These are phyloP conservation scores for Acanthamoeba lugdunensis DNA, from an alignment of 208 protist species.

Conservation along the genomic window DNA sequence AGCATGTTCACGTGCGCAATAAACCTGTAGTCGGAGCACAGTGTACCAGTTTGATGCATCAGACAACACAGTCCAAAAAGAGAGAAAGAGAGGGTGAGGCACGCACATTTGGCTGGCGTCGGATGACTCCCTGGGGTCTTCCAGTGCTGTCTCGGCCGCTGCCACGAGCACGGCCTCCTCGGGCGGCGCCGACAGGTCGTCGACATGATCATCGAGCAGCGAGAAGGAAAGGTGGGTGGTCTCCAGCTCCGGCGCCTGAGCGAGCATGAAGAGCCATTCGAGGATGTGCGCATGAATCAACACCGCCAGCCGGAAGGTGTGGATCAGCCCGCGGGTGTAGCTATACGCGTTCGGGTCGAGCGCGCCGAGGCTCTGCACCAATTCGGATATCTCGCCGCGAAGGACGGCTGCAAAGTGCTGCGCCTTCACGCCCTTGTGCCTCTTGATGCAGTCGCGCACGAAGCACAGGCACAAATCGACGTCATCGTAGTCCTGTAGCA, in stretches of 20 bases:
- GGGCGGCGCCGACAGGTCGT: too few relatives aligned
- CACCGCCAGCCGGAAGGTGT: background rate
- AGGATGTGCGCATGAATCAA: background rate
- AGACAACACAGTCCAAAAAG: too few relatives aligned
- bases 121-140: background rate
- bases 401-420: background rate
- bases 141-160: background rate
- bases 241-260: background rate
- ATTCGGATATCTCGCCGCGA: background rate
- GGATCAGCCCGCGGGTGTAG: constrained; percentile 10
- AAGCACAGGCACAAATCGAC: background rate
- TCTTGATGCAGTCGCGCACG: background rate
- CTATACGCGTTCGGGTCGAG: constrained; percentile 9
- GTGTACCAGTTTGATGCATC: too few relatives aligned
- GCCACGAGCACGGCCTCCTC: too few relatives aligned
- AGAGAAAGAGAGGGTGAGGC: too few relatives aligned
- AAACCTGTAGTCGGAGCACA: background rate
- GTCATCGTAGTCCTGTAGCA: background rate
- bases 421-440: background rate
- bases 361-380: background rate
- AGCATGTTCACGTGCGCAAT: background rate
- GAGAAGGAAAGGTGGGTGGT: background rate
- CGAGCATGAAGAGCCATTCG: constrained; percentile 19
- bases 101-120: background rate
- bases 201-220: too few relatives aligned